Evolutionary conservation across 1,284 basidiomycete species (phyloP), one percentile per base, ranked within the genome.

Genomic region (Microbotryum scabiosae): DNA sequence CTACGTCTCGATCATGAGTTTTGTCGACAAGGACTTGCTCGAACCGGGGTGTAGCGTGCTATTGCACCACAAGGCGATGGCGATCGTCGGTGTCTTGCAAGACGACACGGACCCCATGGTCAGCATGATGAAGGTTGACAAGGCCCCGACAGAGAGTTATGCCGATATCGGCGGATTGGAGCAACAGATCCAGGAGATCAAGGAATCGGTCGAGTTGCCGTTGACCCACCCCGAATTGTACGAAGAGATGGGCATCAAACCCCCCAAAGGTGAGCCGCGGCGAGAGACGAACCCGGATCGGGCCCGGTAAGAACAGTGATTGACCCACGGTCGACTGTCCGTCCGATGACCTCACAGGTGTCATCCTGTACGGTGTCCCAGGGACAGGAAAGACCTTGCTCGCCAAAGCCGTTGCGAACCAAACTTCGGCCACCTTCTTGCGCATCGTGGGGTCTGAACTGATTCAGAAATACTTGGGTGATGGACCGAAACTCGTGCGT

Each of bases 161-260:
- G 93, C 94, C 44, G 96, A 98, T 74, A 88, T 99, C 70, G 96
- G 96, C 81, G 66, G 67, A 60, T 80, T 99, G 28, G 96, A 98
- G 75, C 81, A 82, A 54, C 96, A 98, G 76, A 98, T 98, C 71
- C 92, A 97, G 76, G 94, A 98, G 77, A 97, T 98, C 75, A 98
- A 98, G 86, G 94, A 99, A 85, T 90, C 94, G 26, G 94, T 99
- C 63, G 96, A 98, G 76, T 81, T 99, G 53, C 96, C 96, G 0
- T 81, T 99, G 52, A 98, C 94, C 20, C 96, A 98, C 75, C 96
- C 96, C 10, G 96, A 99, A 74, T 78, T 98, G 47, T 99, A 98
- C 77, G 94, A 98, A 76, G 94, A 98, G 79, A 97, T 99, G 96
- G 96, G 96, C 63, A 97, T 98, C 76, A 87, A 88, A 70, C 94